phyloP scores from a whole-genome alignment of 1,284 basidiomycete genomes.

The Rhodotorula sp. region DNA sequence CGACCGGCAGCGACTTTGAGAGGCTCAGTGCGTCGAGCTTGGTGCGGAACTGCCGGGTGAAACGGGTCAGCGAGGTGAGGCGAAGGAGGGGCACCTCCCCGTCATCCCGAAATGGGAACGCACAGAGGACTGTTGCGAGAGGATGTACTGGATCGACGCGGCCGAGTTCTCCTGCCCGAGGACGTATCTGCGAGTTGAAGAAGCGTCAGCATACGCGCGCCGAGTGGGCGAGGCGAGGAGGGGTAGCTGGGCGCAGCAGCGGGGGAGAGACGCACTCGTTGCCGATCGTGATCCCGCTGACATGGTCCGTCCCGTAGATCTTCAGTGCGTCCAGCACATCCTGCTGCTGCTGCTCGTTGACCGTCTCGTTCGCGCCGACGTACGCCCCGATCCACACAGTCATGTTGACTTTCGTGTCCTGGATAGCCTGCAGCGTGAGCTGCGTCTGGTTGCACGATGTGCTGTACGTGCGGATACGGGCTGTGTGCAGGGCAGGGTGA shows the following conservation, averaged over 20 bases:
- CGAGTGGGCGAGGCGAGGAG: neutral
- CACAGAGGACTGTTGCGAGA: conserved; percentile 10
- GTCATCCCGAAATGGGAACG: neutral
- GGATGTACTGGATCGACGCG: conserved; percentile 8
- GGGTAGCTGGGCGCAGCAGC: neutral
- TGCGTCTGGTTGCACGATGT: conserved; percentile 59
- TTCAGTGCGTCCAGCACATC: conserved; percentile 68
- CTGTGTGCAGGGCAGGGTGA: neutral
- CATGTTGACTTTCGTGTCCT: conserved; percentile 66
- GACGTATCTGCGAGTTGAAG: conserved; percentile 60
- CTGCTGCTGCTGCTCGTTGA: conserved; percentile 72
- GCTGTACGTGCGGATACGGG: conserved; percentile 44
- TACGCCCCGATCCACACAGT: conserved; percentile 46
- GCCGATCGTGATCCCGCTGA: conserved; percentile 70
- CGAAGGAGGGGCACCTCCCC: rapidly evolving
- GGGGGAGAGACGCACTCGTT: conserved; percentile 48
- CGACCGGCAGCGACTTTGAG: conserved; percentile 65
- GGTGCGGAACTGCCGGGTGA: conserved; percentile 53
- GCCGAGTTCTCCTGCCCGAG: conserved; percentile 60
- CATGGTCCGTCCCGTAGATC: conserved; percentile 74
- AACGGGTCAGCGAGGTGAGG: neutral
- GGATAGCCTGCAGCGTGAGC: conserved; percentile 71
- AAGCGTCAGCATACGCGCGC: neutral
- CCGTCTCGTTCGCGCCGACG: conserved; percentile 61
- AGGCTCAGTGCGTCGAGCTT: conserved; percentile 59